Conservation (phyloP, 192 early-diverging fungal genomes). For the Cetraspora pellucida region DNA sequence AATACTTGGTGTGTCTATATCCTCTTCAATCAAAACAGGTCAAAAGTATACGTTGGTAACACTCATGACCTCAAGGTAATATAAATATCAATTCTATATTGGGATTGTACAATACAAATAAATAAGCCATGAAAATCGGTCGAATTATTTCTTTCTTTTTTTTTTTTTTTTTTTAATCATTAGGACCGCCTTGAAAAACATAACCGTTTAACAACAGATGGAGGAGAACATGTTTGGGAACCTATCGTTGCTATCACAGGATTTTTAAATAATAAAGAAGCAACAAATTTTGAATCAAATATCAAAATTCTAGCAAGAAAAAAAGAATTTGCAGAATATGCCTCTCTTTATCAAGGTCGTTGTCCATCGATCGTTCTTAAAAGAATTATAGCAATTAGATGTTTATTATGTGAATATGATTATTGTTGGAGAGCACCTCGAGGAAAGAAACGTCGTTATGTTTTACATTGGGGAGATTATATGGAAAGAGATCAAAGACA, state of each 20-base stretch:
- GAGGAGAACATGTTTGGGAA: not conserved
- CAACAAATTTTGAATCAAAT: constrained; percentile 18
- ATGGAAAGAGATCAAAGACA: constrained; percentile 13
- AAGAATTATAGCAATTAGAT: constrained; percentile 23
- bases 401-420: constrained; percentile 33
- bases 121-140: not conserved
- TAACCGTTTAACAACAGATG: not conserved
- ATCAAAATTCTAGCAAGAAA: constrained; percentile 11
- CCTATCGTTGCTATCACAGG: constrained; percentile 28
- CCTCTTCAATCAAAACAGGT: not conserved
- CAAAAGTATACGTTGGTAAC: constrained; percentile 14
- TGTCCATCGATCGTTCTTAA: constrained; percentile 23
- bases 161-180: not conserved
- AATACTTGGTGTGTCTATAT: constrained; percentile 22
- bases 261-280: constrained; percentile 21
- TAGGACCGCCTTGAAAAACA: constrained; percentile 22
- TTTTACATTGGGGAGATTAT: constrained; percentile 23
- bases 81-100: not conserved
- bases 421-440: constrained; percentile 13
- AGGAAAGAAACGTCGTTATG: constrained; percentile 27
- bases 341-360: constrained; percentile 10
- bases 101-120: not conserved
- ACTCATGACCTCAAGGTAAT: constrained; percentile 31
- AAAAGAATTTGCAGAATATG: constrained; percentile 31
- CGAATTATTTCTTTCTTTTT: no score